These are phyloP conservation scores for Jackrogersella multiformis DNA, from an alignment of 495 filamentous ascomycete species.

Conservation along the genomic window DNA sequence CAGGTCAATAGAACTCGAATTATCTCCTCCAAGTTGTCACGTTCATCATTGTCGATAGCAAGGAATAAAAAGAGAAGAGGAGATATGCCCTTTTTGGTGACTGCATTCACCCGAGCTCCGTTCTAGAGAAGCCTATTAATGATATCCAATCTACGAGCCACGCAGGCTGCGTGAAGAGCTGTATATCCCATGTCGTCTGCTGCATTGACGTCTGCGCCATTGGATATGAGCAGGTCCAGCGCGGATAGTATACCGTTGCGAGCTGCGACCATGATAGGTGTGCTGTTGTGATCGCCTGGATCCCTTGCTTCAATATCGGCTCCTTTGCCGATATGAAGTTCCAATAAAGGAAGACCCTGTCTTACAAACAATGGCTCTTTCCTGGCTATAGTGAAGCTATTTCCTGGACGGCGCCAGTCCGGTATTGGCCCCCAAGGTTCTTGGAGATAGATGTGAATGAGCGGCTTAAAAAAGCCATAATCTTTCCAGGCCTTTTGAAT, in stretches of 20 bases:
- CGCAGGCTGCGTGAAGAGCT: conserved; percentile 12
- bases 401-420: neutral
- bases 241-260: neutral
- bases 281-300: neutral
- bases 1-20: conserved; percentile 1
- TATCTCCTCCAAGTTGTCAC: neutral
- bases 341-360: neutral
- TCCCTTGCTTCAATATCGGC: conserved; percentile 6
- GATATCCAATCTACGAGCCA: neutral
- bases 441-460: conserved; percentile 20
- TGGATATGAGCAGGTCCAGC: conserved; percentile 8
- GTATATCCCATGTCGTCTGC: conserved; percentile 5
- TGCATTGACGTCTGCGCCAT: conserved; percentile 15
- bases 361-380: neutral
- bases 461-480: neutral
- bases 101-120: conserved; percentile 6
- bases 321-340: neutral
- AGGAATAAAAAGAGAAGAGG: conserved; percentile 10
- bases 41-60: neutral
- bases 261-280: conserved; percentile 9
- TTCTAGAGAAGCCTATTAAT: neutral
- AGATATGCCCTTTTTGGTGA: neutral
- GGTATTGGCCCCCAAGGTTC: neutral
- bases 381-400: neutral
- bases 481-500: neutral